phyloP scores from a whole-genome alignment of 768 basidiomycete genomes.

The Sporobolomyces pararoseus region DNA sequence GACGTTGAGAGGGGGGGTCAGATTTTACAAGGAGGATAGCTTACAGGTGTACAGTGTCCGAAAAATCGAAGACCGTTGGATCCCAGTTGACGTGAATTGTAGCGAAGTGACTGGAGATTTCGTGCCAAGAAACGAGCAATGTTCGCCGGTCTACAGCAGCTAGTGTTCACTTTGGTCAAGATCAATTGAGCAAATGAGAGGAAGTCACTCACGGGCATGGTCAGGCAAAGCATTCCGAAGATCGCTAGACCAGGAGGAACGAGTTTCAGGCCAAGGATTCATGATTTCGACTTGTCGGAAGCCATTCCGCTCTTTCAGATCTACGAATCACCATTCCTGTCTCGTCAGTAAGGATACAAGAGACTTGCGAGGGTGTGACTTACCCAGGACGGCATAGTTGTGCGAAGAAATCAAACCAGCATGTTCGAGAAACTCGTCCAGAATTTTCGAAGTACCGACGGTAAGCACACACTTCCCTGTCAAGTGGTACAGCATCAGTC shows the following conservation, averaged over 20 bases:
- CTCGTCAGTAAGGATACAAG: not conserved
- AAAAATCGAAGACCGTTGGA: constrained; percentile 56
- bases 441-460: constrained; percentile 22
- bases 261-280: constrained; percentile 26
- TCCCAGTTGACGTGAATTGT: constrained; percentile 85
- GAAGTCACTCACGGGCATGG: not conserved
- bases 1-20: not conserved
- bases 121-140: constrained; percentile 64
- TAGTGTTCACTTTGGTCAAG: not conserved
- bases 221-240: not conserved
- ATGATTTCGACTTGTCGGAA: constrained; percentile 26
- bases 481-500: not conserved
- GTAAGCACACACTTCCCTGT: constrained; percentile 35
- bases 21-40: not conserved
- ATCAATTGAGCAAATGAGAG: not conserved
- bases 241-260: constrained; percentile 11
- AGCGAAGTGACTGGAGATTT: constrained; percentile 68
- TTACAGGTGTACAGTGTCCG: constrained; percentile 21
- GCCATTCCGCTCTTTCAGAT: constrained; percentile 7
- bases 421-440: not conserved
- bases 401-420: constrained; percentile 22
- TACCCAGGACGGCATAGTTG: constrained; percentile 40
- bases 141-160: not conserved
- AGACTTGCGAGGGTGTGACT: not conserved
- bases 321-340: not conserved